Evolutionary conservation across 2,329 filamentous ascomycete genomes (phyloP), one percentile per base, ranked within the genome.

Genomic region (Decorospora gaudefroyi): DNA sequence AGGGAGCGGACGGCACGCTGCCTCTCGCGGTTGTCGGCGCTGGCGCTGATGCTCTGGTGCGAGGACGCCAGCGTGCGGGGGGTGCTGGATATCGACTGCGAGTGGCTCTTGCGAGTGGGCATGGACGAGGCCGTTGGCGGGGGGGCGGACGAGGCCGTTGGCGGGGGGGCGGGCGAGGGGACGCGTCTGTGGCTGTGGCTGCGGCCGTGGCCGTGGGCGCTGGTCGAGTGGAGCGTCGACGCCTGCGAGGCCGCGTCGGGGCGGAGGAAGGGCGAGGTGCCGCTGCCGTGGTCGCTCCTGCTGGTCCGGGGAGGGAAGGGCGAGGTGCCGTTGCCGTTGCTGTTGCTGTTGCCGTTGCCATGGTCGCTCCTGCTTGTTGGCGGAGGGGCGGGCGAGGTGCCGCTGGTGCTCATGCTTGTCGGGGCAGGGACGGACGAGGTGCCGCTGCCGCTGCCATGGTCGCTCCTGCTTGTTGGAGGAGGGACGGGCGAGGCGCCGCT

Each of bases 51-150:
- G 45, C 62, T 68, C 26, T 48, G 55, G 42, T 61, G 62, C 11
- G 62, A 64, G 44, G 63, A 69, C 42, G 65, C 62, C 62, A 69
- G 62, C 25, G 69, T 70, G 61, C 46, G 62, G 18, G 64, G 62
- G 25, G 64, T 69, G 47, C 65, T 69, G 17, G 67, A 69, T 12
- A 70, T 37, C 34, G 65, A 69, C 18, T 68, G 59, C 41, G 62
- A 65, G 48, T 69, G 61, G 53, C 59, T 62, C 52, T 67, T 62
- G 13, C 57, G 47, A 43, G 56, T 57, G 12, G 53, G 42, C 25
- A 59, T 38, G n/a, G 63, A 61, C 4, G 64, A 63, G 41, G 64
- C 49, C 8, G 65, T 54, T n/a, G 62, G 64, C 25, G 61, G 58
- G 22, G 64, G 60, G 25, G 65, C 52, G 36, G 64, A 59, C 42